A percentile compares a stretch with the other conserved stretches of the same genome.
These are phyloP conservation scores for Apiotrichum laibachii DNA, from an alignment of 1,284 basidiomycete species.

Conservation along the genomic window DNA sequence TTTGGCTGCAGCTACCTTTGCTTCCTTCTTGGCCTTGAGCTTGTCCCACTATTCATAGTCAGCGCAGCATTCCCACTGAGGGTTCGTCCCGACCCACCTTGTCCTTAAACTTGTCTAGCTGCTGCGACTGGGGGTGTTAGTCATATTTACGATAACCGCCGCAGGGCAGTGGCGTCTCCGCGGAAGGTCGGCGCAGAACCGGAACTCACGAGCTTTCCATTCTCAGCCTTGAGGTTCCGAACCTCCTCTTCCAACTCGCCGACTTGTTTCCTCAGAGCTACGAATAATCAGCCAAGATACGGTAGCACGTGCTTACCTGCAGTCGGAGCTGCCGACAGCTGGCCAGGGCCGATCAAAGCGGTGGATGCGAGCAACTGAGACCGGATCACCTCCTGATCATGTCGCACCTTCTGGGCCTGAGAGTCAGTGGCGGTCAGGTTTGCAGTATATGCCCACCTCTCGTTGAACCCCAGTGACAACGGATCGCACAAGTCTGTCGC, in stretches of 20 bases:
- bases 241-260: conserved; percentile 74
- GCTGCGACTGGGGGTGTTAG: conserved; percentile 60
- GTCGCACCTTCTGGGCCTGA: conserved; percentile 31
- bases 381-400: conserved; percentile 36
- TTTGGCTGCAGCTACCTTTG: conserved; percentile 54
- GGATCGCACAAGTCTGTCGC: conserved; percentile 40
- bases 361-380: conserved; percentile 35
- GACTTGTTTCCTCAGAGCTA: conserved; percentile 42
- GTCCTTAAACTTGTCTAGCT: conserved; percentile 75
- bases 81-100: conserved; percentile 29
- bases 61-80: background rate
- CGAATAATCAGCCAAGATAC: background rate
- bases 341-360: conserved; percentile 4
- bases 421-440: background rate
- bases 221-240: conserved; percentile 26
- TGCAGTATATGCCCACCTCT: conserved; percentile 33
- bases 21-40: conserved; percentile 81
- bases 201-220: conserved; percentile 33
- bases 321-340: background rate
- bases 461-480: conserved; percentile 40
- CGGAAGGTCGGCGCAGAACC: background rate
- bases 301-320: background rate
- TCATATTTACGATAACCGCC: too few relatives aligned
- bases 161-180: background rate
- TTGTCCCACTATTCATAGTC: conserved; percentile 69